Base-by-base conservation (phyloP, 305 asterid genomes). In the Rubia peregrina region DNA sequence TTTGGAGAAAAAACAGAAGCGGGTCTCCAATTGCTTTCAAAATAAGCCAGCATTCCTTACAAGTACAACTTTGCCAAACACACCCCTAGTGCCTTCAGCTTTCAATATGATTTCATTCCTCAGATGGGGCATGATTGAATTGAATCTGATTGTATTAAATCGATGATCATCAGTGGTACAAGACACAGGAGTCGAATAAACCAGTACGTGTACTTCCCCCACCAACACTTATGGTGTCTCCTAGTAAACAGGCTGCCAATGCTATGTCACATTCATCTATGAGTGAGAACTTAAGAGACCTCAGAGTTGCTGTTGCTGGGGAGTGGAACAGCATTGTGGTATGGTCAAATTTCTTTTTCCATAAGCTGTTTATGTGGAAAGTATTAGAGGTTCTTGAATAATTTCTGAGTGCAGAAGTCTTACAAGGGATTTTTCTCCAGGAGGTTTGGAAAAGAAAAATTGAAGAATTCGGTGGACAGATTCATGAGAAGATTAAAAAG, bases 381-480 rank as follows among this genome's bases (percentile, higher is more conserved):
- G 26, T 30, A 5, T 22, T 22, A n/a, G 22, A 13, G 46, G 26
- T 40, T 7, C 42, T 51, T 16, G 26, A 30, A 19, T 0, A 21
- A 1, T 62, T 62, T 36, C 67, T 38, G 60, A 64, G 49, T 40
- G 22, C n/a, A 59, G 60, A 30, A 44, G 42, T 68, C 71, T 69
- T 44, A 49, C 8, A 33, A 56, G 40, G 44, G 55, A 53, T 70
- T 68, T 48, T 68, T 76, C 65, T 78, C 48, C 82, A 91, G 96
- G 90, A 77, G 73, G 84, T 82, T 57, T 90, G 93, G 96, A 89
- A 84, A 82, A 83, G 69, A 57, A 85, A 82, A 84, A 82, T 93
- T 72, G 88, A 85, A 83, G 90, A 81, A 74, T 89, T 83, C 36
- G 96, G 98, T 73, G 98, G 95, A 75, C 89, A 76, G 81, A 80